Evolutionary conservation across 495 filamentous ascomycete genomes (phyloP).

Genomic region (Podospora conica): DNA sequence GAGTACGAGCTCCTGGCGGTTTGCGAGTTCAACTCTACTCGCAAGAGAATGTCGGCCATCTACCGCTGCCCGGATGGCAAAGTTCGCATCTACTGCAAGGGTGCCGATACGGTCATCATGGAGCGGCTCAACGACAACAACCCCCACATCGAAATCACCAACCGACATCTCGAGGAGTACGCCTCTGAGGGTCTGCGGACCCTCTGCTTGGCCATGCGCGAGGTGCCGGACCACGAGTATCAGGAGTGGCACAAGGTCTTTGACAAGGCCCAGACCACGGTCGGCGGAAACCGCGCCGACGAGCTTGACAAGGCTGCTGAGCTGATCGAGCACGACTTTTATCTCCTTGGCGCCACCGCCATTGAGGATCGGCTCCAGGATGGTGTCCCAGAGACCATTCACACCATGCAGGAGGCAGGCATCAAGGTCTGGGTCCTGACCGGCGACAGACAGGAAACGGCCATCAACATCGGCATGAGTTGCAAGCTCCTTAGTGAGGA

Average conservation of each 20-base stretch:
- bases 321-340: conserved; percentile 86
- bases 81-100: conserved; percentile 89
- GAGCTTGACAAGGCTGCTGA: conserved; percentile 98
- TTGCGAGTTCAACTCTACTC: conserved; percentile 97
- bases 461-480: conserved; percentile 99
- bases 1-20: conserved; percentile 93
- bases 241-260: conserved; percentile 82
- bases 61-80: conserved; percentile 96
- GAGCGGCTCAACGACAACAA: conserved; percentile 77
- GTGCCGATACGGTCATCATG: conserved; percentile 94
- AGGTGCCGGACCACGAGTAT: conserved; percentile 86
- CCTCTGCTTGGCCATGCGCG: conserved; percentile 90
- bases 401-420: conserved; percentile 91
- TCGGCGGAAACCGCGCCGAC: conserved; percentile 84
- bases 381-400: conserved; percentile 96
- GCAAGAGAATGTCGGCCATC: conserved; percentile 97
- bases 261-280: conserved; percentile 84
- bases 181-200: conserved; percentile 94
- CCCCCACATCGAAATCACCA: conserved; percentile 76
- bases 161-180: conserved; percentile 95
- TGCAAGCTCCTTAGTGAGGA: conserved; percentile 98
- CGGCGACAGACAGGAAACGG: conserved; percentile 96
- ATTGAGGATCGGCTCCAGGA: conserved; percentile 98
- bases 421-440: conserved; percentile 99
- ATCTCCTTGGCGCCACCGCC: conserved; percentile 88